phyloP scores from a whole-genome alignment of 2,329 filamentous ascomycete species.

The Diaporthe amygdali region DNA sequence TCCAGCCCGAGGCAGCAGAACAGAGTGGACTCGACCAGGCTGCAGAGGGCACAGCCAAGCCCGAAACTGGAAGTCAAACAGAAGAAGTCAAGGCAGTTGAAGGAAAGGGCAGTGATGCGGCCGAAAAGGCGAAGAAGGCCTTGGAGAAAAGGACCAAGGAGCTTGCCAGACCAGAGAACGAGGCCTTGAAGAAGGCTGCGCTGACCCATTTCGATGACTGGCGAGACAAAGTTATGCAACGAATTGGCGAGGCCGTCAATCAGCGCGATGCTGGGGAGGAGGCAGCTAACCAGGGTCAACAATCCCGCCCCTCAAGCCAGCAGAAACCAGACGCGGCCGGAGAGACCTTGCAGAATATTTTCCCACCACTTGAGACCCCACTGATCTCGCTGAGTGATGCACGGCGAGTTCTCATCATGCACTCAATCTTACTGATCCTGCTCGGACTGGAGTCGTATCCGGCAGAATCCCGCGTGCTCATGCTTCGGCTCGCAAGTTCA shows the following conservation, averaged over 20 bases:
- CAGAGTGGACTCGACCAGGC: background rate
- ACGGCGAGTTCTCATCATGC: slow-evolving; percentile 35
- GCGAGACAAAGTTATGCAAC: slow-evolving; percentile 71
- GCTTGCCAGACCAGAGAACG: slow-evolving; percentile 36
- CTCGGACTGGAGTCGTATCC: slow-evolving; percentile 77
- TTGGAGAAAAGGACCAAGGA: slow-evolving; percentile 16
- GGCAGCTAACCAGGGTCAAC: slow-evolving; percentile 52
- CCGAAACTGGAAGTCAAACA: background rate
- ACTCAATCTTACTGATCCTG: slow-evolving; percentile 68
- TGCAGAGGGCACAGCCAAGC: background rate
- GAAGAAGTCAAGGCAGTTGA: background rate
- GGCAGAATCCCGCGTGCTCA: slow-evolving; percentile 72
- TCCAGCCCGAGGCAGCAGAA: background rate
- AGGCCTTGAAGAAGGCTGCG: slow-evolving; percentile 54
- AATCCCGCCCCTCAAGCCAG: slow-evolving; percentile 48
- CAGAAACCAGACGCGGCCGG: slow-evolving; percentile 42
- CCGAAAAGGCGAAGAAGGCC: slow-evolving; percentile 21
- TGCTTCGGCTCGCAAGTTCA: slow-evolving; percentile 71
- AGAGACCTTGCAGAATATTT: slow-evolving; percentile 52
- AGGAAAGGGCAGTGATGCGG: background rate
- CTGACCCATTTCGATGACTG: slow-evolving; percentile 78
- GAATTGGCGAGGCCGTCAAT: slow-evolving; percentile 70
- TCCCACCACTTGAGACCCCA: slow-evolving; percentile 59
- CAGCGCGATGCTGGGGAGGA: slow-evolving; percentile 51
- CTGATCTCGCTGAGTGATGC: slow-evolving; percentile 52